Base-by-base conservation (phyloP, 306 rosid genomes). In the Lathyrus tuberosus region DNA sequence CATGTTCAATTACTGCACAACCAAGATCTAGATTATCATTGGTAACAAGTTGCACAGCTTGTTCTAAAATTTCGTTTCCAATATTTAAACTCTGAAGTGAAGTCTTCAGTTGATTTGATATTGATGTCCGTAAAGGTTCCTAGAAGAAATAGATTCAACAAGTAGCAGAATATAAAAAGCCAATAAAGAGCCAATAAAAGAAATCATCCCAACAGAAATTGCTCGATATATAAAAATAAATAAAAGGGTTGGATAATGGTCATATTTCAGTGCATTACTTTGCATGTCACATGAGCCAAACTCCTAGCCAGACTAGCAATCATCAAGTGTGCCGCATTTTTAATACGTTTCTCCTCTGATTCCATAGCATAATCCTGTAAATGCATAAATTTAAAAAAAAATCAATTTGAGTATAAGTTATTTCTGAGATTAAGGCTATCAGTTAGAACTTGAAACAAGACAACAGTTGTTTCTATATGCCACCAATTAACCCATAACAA, bases 11-110 rank as follows among this genome's bases (percentile, higher is more conserved):
- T 68, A 82, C 80, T 10, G 99, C 99, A 86, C 97, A 95, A 33
- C 99, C 97, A 69, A 95, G 97, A 86, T 95, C 99, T 61, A 95
- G 92, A 83, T 95, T 95, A 79, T 95, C 99, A 76, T 95, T 91
- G 65, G 99, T 95, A 57, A 86, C 95, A 80, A 91, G 85, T 74
- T 95, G 99, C 54, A 95, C 99, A 24, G 97, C 95, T 67, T 86
- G 99, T 54, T 95, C 99, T 53, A 89, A 83, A 73, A 84, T 77
- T 5, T 95, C 99, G 73, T 42, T 86, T 13, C 95, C 83, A 74
- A 76, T 64, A 71, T 65, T 85, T 79, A 82, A 62, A 61, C 81
- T 86, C 96, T 95, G 99, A 72, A 91, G 84, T 18, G 92, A 86
- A 74, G 73, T 89, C 84, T 91, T 86, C 57, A 95, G 89, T 65